Evolutionary conservation across 257 asterid genomes (phyloP).

Genomic region (Avicennia marina): DNA sequence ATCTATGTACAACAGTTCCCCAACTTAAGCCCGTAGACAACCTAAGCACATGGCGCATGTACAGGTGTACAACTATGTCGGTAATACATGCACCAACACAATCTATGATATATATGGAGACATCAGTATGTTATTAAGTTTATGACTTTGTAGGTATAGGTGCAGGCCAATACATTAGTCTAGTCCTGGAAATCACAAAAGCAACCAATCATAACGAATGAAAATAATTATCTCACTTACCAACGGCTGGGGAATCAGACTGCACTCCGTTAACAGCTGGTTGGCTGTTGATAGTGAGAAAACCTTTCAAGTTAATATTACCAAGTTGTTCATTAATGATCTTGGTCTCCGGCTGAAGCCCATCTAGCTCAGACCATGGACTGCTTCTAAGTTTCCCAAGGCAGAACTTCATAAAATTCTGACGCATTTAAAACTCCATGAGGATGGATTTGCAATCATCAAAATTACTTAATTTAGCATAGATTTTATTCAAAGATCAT

Average conservation of each 20-base stretch:
- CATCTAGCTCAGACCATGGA: slow-evolving; percentile 94
- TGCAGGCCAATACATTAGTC: background rate
- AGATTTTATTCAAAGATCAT: slow-evolving; percentile 12
- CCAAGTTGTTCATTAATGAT: slow-evolving; percentile 76
- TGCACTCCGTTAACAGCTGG: slow-evolving; percentile 88
- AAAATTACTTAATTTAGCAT: slow-evolving; percentile 2
- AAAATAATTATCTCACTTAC: slow-evolving; percentile 34
- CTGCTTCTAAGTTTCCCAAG: slow-evolving; percentile 76
- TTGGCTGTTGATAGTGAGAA: slow-evolving; percentile 94
- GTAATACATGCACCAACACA: background rate
- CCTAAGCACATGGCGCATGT: no score
- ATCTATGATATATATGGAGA: background rate
- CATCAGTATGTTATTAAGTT: background rate
- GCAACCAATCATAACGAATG: background rate
- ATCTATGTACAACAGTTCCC: no score
- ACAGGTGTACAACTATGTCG: background rate
- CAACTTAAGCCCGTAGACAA: no score
- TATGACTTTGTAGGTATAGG: no score
- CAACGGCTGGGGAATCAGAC: slow-evolving; percentile 77
- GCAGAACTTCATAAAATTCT: slow-evolving; percentile 76
- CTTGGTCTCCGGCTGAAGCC: slow-evolving; percentile 93
- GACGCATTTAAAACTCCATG: slow-evolving; percentile 24
- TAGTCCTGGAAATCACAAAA: background rate
- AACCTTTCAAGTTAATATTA: slow-evolving; percentile 61
- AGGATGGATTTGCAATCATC: slow-evolving; percentile 16